phyloP scores from a whole-genome alignment of 495 filamentous ascomycete species.

The Chaetomium fimeti region DNA sequence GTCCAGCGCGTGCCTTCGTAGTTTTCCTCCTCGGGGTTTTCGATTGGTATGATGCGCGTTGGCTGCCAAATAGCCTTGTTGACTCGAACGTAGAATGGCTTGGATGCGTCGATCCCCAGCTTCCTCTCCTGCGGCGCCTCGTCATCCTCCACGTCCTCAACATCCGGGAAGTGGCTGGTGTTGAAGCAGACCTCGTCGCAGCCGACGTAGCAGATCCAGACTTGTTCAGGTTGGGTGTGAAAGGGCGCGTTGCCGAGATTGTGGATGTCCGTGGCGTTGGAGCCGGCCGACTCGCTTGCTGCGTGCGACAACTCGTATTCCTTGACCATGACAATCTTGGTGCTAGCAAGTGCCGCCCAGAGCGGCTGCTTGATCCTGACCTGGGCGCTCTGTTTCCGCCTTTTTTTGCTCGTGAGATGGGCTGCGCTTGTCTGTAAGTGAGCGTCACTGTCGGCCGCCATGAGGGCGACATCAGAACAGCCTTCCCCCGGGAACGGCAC shows the following conservation, averaged over 20 bases:
- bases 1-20: constrained; percentile 58
- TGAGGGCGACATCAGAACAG: constrained; percentile 43
- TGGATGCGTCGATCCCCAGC: constrained; percentile 57
- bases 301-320: constrained; percentile 86
- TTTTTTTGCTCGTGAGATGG: constrained; percentile 65
- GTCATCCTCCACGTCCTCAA: constrained; percentile 23
- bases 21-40: constrained; percentile 53
- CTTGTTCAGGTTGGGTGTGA: constrained; percentile 64
- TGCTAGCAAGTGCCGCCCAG: constrained; percentile 91
- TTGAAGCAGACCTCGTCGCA: constrained; percentile 80
- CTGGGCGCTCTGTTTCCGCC: constrained; percentile 82
- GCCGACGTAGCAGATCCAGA: constrained; percentile 85
- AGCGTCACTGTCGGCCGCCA: constrained; percentile 49
- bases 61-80: constrained; percentile 89
- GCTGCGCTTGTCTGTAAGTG: constrained; percentile 33
- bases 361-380: constrained; percentile 87
- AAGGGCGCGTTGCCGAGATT: constrained; percentile 80
- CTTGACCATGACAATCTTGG: constrained; percentile 89
- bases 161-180: constrained; percentile 62
- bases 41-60: constrained; percentile 62
- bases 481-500: constrained; percentile 32
- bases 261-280: constrained; percentile 72
- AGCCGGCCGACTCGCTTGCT: constrained; percentile 67
- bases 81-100: constrained; percentile 84
- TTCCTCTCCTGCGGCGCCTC: constrained; percentile 27